Conservation (phyloP, 192 early-diverging fungal genomes). For the Diversispora eburnea region DNA sequence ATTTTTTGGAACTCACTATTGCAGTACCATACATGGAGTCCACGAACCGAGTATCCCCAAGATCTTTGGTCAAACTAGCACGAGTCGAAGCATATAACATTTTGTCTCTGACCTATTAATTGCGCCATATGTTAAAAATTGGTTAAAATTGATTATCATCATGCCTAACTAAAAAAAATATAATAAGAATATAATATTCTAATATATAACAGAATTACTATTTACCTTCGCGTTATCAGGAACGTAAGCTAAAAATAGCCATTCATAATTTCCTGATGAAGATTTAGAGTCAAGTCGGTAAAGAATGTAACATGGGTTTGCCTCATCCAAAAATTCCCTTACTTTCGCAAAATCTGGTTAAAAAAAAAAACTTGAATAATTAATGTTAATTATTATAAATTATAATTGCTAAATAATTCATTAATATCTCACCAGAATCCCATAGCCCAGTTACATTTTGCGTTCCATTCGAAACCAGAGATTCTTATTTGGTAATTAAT, state of each 20-base stretch:
- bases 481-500: slow-evolving; percentile 31
- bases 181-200: not conserved
- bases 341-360: slow-evolving; percentile 52
- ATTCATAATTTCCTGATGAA: slow-evolving; percentile 46
- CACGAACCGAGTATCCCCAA: slow-evolving; percentile 78
- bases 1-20: slow-evolving; percentile 41
- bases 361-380: not conserved
- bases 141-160: not conserved
- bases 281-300: slow-evolving; percentile 54
- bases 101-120: slow-evolving; percentile 83
- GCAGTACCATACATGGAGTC: slow-evolving; percentile 81
- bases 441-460: slow-evolving; percentile 31
- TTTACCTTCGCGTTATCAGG: slow-evolving; percentile 68
- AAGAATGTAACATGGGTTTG: slow-evolving; percentile 63
- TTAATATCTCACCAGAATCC: slow-evolving; percentile 38
- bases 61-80: slow-evolving; percentile 69
- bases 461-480: slow-evolving; percentile 33
- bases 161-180: not conserved
- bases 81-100: slow-evolving; percentile 92
- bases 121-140: too few species aligned
- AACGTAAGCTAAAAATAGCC: slow-evolving; percentile 77
- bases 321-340: slow-evolving; percentile 46
- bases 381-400: not conserved
- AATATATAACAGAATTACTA: not conserved
- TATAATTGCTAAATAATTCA: not conserved